Base-by-base conservation (phyloP, 2,329 filamentous ascomycete genomes). In the Scopulariopsis brevicaulis region DNA sequence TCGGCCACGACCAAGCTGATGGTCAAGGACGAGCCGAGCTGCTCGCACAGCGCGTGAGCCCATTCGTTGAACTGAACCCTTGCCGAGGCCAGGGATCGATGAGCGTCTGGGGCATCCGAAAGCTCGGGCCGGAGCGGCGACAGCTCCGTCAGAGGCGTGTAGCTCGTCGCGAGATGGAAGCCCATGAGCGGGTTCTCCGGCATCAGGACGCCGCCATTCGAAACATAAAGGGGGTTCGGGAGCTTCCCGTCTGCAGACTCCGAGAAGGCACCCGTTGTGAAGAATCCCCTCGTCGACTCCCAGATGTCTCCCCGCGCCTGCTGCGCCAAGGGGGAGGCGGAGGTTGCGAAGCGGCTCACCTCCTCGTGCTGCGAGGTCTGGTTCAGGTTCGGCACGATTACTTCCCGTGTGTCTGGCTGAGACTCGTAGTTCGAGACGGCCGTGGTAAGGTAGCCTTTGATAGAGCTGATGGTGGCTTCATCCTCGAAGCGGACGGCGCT, bases 151-250 rank as follows among this genome's bases (percentile, higher is more conserved):
- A 78, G 66, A 0, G 70, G 63, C 2, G 71, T 70, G 59, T 71
- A 74, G 2, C 74, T 77, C 1, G 73, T 68, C 2, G 79, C 77
- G n/a, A 85, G 70, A 65, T 85, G 82, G 59, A 80, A 86, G 1
- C 81, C 77, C 6, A 77, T 63, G 0, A 83, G 60, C 0, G 83
- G 82, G 59, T 84, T 57, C 50, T 57, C 55, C 11, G 55, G 55
- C 20, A 57, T 34, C 11, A 52, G 11, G 12, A 57, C 3, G 12
- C 34, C 55, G 20, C 25, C 32, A 6, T 24, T 20, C 12, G 34
- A 20, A n/a, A 57, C 18, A 20, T 57, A 57, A 15, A 57, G 48
- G 4, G 55, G 55, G 25, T 57, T 57, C 14, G 55, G 55, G 10
- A 57, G 48, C 22, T 18, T 53, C 12, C 25, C 20, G 6, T 53